These are phyloP conservation scores for Candida labiduridarum DNA, from an alignment of 1,139 yeast genomes.

Conservation along the genomic window DNA sequence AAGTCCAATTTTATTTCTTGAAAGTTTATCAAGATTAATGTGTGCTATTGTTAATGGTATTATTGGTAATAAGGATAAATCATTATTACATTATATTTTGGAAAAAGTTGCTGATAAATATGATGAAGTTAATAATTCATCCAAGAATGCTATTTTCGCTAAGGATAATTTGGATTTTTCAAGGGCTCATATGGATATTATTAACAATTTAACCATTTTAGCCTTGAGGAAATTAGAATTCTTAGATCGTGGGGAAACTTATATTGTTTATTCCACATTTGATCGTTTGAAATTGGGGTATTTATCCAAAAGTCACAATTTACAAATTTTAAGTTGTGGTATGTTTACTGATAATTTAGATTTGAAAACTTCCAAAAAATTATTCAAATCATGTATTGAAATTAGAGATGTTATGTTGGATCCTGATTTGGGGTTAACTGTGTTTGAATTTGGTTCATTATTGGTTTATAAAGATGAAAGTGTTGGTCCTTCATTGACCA, in stretches of 20 bases:
- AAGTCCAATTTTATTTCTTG: conserved; percentile 48
- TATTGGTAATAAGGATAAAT: conserved; percentile 24
- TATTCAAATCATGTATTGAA: conserved; percentile 42
- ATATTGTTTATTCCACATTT: conserved; percentile 45
- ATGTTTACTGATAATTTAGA: conserved; percentile 43
- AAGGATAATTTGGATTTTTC: conserved; percentile 25
- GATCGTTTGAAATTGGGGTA: conserved; percentile 44
- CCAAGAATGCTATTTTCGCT: conserved; percentile 8
- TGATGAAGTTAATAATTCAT: conserved; percentile 17
- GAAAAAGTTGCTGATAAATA: conserved; percentile 26
- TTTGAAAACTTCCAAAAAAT: conserved; percentile 31
- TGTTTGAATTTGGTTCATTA: conserved; percentile 57
- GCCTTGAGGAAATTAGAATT: conserved; percentile 44
- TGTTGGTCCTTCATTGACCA: conserved; percentile 49
- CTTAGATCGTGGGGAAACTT: conserved; percentile 49
- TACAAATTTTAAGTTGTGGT: conserved; percentile 49
- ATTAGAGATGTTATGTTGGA: conserved; percentile 48
- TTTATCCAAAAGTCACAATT: conserved; percentile 39
- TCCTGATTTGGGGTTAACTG: conserved; percentile 48
- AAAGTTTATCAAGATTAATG: conserved; percentile 46
- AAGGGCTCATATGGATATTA: conserved; percentile 28
- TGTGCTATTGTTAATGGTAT: conserved; percentile 33
- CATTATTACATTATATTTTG: conserved; percentile 36
- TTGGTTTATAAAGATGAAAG: conserved; percentile 49
- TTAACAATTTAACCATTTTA: conserved; percentile 33